Evolutionary conservation across 2,329 filamentous ascomycete genomes (phyloP).

Genomic region (Xylaria sp.): DNA sequence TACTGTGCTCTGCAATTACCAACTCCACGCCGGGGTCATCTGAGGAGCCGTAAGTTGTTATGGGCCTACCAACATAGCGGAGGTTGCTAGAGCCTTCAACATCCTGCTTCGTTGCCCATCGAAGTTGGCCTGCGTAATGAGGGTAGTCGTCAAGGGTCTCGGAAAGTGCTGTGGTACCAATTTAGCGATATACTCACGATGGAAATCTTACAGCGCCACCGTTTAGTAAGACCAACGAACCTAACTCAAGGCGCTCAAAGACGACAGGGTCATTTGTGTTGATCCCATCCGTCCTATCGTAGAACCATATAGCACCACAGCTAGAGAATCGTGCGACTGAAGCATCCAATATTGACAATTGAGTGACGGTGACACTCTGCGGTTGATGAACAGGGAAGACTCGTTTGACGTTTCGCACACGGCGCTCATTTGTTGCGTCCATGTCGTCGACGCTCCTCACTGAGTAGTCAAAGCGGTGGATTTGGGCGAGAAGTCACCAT

Average conservation of each 20-base stretch:
- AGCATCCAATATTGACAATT: conserved; percentile 57
- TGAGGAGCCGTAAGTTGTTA: conserved; percentile 51
- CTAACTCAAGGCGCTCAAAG: conserved; percentile 39
- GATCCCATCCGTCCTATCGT: conserved; percentile 43
- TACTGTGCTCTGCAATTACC: conserved; percentile 48
- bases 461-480: background rate
- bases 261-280: conserved; percentile 36
- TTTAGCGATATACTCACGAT: conserved; percentile 20
- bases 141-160: conserved; percentile 54
- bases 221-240: conserved; percentile 12
- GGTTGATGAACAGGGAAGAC: conserved; percentile 37
- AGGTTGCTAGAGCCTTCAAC: conserved; percentile 37
- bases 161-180: conserved; percentile 44
- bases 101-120: conserved; percentile 49
- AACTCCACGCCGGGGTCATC: conserved; percentile 58
- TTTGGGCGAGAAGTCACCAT: too few species aligned
- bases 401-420: conserved; percentile 33
- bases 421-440: conserved; percentile 27
- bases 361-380: conserved; percentile 33
- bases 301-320: conserved; percentile 59
- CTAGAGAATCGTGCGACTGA: conserved; percentile 55
- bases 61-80: conserved; percentile 49
- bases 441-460: background rate
- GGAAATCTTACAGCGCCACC: background rate
- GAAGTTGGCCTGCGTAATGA: conserved; percentile 57